Conservation (phyloP, 2,329 filamentous ascomycete species). For the Lasiodiplodia sp. region DNA sequence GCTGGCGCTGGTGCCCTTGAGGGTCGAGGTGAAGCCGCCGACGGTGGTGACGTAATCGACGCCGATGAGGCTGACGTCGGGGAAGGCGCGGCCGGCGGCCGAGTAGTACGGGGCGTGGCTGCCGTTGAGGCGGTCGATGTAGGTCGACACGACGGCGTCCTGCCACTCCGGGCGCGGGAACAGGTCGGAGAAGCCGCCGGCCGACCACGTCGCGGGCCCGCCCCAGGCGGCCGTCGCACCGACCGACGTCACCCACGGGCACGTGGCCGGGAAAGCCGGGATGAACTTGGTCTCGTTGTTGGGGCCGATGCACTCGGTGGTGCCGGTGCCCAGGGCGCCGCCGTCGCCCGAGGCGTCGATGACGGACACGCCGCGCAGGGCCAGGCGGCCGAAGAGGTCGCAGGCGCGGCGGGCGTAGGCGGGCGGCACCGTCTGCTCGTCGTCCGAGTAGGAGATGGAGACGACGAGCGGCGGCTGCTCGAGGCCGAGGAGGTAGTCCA, state of each 20-base stretch:
- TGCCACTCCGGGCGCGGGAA: slow-evolving; percentile 54
- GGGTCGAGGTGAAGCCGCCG: slow-evolving; percentile 30
- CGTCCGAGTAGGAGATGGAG: slow-evolving; percentile 71
- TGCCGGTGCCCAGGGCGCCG: slow-evolving; percentile 48
- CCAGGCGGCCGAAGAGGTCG: slow-evolving; percentile 64
- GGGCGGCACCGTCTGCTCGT: slow-evolving; percentile 68
- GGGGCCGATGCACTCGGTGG: slow-evolving; percentile 53
- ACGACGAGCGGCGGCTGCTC: slow-evolving; percentile 62
- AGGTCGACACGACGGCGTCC: slow-evolving; percentile 48
- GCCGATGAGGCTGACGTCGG: slow-evolving; percentile 58
- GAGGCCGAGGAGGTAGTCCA: slow-evolving; percentile 64
- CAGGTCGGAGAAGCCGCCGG: slow-evolving; percentile 46
- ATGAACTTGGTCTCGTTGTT: slow-evolving; percentile 52
- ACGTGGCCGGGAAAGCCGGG: slow-evolving; percentile 58
- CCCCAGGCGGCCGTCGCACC: slow-evolving; percentile 43
- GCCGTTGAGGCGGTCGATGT: slow-evolving; percentile 50
- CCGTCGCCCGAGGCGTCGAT: slow-evolving; percentile 58
- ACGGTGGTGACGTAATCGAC: slow-evolving; percentile 40
- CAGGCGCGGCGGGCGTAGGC: slow-evolving; percentile 69
- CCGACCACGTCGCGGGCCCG: slow-evolving; percentile 41
- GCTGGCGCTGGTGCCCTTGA: slow-evolving; percentile 36
- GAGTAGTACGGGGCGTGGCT: slow-evolving; percentile 52
- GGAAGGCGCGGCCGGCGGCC: slow-evolving; percentile 56
- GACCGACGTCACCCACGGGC: slow-evolving; percentile 60
- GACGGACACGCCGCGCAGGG: slow-evolving; percentile 57